Percentiles rank a stretch among this genome's conserved stretches.
Evolutionary conservation across 495 filamentous ascomycete species (phyloP).

Genomic region (Endocarpon pusillum): DNA sequence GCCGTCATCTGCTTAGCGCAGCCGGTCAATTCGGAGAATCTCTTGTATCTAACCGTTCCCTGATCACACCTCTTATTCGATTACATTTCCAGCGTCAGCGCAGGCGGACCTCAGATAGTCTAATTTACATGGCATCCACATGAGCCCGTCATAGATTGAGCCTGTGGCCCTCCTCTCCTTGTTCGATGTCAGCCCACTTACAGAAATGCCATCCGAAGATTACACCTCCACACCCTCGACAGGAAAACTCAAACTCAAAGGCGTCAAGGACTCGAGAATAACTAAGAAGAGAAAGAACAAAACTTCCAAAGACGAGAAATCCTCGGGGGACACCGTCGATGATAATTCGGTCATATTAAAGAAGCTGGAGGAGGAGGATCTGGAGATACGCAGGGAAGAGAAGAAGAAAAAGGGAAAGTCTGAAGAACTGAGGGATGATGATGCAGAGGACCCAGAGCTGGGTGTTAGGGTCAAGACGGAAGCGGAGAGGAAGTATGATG

Average conservation of each 20-base stretch:
- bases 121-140: too few relatives aligned
- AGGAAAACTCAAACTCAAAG: conserved; percentile 69
- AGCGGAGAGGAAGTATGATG: conserved; percentile 63
- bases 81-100: too few relatives aligned
- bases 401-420: conserved; percentile 9
- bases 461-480: conserved; percentile 50
- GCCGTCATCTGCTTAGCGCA: too few relatives aligned
- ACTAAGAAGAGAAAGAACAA: conserved; percentile 47
- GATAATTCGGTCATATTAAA: conserved; percentile 2
- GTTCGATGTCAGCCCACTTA: too few relatives aligned
- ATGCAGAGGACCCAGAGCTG: conserved; percentile 3
- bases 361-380: conserved; percentile 1
- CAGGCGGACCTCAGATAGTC: too few relatives aligned
- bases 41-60: too few relatives aligned
- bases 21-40: too few relatives aligned
- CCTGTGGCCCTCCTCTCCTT: too few relatives aligned
- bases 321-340: background rate
- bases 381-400: conserved; percentile 7
- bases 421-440: background rate
- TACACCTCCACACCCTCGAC: conserved; percentile 47
- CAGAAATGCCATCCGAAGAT: conserved; percentile 43
- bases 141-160: too few relatives aligned
- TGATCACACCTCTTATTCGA: too few relatives aligned
- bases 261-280: conserved; percentile 34
- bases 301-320: conserved; percentile 1